Evolutionary conservation across 1,284 basidiomycete species (phyloP).

Genomic region (Trichosporon coremiiforme): DNA sequence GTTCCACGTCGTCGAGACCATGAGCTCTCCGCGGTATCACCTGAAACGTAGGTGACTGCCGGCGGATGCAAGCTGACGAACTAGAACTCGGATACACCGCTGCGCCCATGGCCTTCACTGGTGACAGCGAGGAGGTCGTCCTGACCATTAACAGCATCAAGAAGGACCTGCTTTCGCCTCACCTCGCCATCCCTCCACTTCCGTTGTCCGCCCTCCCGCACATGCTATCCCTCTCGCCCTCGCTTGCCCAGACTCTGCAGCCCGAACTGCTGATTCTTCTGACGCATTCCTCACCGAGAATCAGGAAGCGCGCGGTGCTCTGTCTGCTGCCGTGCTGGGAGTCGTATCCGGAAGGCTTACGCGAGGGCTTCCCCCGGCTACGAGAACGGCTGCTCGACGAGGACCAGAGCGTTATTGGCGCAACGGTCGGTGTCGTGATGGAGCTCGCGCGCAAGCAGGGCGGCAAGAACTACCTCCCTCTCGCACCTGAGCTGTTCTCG

Average conservation of each 20-base stretch:
- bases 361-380: slow-evolving; percentile 69
- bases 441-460: slow-evolving; percentile 77
- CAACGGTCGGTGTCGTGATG: slow-evolving; percentile 91
- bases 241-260: slow-evolving; percentile 84
- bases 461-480: slow-evolving; percentile 73
- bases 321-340: slow-evolving; percentile 75
- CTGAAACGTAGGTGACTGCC: slow-evolving; percentile 65
- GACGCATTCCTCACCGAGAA: slow-evolving; percentile 83
- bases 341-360: slow-evolving; percentile 75
- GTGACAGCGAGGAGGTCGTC: slow-evolving; percentile 96
- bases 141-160: slow-evolving; percentile 96
- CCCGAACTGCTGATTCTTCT: slow-evolving; percentile 85
- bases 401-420: slow-evolving; percentile 85
- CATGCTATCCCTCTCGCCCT: slow-evolving; percentile 83
- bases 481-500: slow-evolving; percentile 92
- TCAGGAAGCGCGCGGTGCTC: slow-evolving; percentile 85
- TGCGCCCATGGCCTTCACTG: slow-evolving; percentile 85
- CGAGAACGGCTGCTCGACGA: slow-evolving; percentile 84
- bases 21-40: slow-evolving; percentile 89
- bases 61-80: not conserved
- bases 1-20: slow-evolving; percentile 95
- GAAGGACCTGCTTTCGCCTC: slow-evolving; percentile 85
- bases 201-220: slow-evolving; percentile 85
- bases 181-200: slow-evolving; percentile 73
- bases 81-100: slow-evolving; percentile 88